Base-by-base conservation (phyloP, 768 basidiomycete genomes). In the Termitomyces sp. region DNA sequence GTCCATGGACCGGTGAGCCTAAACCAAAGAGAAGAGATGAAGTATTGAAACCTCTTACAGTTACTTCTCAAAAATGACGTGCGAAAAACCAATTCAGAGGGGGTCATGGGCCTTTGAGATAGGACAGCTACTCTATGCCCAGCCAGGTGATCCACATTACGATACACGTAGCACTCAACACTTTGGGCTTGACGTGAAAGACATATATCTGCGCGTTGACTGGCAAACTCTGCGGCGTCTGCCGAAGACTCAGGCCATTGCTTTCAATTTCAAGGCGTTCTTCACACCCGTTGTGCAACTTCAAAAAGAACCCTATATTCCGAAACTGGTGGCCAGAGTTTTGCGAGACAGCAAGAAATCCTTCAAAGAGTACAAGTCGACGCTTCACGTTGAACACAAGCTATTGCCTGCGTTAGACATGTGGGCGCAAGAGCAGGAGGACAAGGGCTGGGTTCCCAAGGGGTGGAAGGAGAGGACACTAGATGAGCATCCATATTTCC, bases 171-270 rank as follows among this genome's bases (percentile, higher is more conserved):
- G 65, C 36, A 59, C 44, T 5, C 75, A 77, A 50, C 58, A 64
- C 31, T 69, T 70, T 2, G 59, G 73, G 27, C 64, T 82, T 15
- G 47, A 64, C 2, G 47, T 76, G 36, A 71, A 76, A 25, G 69
- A 78, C 49, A 67, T 81, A 18, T 64, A 73, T 58, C 58, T 83
- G 47, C 75, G 80, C 13, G 77, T 83, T 18, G 79, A 82, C 53
- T 82, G 80, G 80, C 81, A 83, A 60, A 81, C 79, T 7, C 62
- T 82, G 31, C 72, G 79, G 16, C 73, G 78, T 31, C 61, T 82
- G 40, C 80, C 81, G 12, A 64, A 65, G 50, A 79, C 80, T 6
- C 66, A 66, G 11, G 76, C 78, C 0, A 77, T 83, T 23, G 68
- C 78, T 7, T 82, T 82, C 68, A 81, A 80, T 60, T 81, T 75